These are phyloP conservation scores for Zymoseptoria ardabiliae DNA, from an alignment of 2,329 filamentous ascomycete species.

Conservation along the genomic window DNA sequence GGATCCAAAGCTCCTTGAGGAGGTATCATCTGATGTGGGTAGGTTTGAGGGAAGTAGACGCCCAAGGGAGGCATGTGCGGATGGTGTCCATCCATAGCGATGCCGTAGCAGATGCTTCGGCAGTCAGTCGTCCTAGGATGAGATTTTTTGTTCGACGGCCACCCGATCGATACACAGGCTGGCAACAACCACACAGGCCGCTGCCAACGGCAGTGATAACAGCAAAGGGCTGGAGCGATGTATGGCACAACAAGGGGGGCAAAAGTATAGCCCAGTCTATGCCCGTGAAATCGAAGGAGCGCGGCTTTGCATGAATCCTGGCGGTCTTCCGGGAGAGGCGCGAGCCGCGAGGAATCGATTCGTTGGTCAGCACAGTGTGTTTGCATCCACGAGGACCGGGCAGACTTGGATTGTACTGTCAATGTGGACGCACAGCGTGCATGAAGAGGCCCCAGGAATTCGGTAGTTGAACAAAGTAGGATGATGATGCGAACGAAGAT, in stretches of 20 bases:
- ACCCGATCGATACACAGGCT: not conserved
- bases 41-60: constrained; percentile 25
- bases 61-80: constrained; percentile 24
- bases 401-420: not conserved
- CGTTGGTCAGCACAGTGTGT: constrained; percentile 15
- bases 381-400: constrained; percentile 3
- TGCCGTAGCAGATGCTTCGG: not conserved
- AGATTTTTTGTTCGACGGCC: not conserved
- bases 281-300: not conserved
- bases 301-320: not conserved
- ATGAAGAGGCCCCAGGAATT: not conserved
- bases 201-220: not conserved
- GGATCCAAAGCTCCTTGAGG: constrained; percentile 17
- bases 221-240: not conserved
- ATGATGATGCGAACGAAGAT: not conserved
- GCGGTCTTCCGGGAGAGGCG: constrained; percentile 7
- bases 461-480: not conserved
- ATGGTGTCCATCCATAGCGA: constrained; percentile 26
- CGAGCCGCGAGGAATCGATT: constrained; percentile 10
- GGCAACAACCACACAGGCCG: not conserved
- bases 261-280: not conserved
- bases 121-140: not conserved
- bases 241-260: not conserved
- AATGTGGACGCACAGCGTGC: not conserved
- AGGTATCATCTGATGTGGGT: constrained; percentile 24